Evolutionary conservation across 2,329 filamentous ascomycete species (phyloP).

Genomic region (Lecanicillium sp.): DNA sequence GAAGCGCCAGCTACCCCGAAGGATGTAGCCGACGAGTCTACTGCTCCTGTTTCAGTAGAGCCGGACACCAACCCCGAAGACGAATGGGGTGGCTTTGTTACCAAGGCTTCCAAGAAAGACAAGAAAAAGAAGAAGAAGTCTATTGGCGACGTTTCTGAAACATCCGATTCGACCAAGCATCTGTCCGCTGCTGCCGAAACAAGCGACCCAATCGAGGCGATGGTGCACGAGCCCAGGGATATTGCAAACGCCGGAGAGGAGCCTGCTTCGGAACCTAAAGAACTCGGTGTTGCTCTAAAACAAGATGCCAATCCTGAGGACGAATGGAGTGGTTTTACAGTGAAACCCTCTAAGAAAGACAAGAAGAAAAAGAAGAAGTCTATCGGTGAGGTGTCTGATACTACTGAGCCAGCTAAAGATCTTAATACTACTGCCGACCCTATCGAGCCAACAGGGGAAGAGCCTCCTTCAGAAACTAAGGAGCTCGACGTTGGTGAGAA

Average conservation of each 20-base stretch:
- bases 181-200: no score
- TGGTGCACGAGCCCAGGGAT: no score
- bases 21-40: not conserved
- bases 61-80: slow-evolving; percentile 16
- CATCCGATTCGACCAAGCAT: no score
- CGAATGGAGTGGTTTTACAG: not conserved
- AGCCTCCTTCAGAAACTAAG: no score
- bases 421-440: no score
- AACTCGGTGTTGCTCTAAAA: no score
- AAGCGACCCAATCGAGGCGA: no score
- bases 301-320: slow-evolving; percentile 1
- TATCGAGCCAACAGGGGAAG: no score
- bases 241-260: no score
- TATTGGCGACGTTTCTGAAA: no score
- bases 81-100: slow-evolving; percentile 21
- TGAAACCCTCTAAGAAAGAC: slow-evolving; percentile 11
- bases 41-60: slow-evolving; percentile 4
- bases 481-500: slow-evolving; percentile 14
- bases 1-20: slow-evolving; percentile 4
- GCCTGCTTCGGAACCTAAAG: no score
- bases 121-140: slow-evolving; percentile 22
- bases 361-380: slow-evolving; percentile 13
- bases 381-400: slow-evolving; percentile 11
- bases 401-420: slow-evolving; percentile 1
- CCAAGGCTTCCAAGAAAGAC: slow-evolving; percentile 21